These are phyloP conservation scores for Aspergillus felis DNA, from an alignment of 2,329 filamentous ascomycete genomes.

Conservation along the genomic window DNA sequence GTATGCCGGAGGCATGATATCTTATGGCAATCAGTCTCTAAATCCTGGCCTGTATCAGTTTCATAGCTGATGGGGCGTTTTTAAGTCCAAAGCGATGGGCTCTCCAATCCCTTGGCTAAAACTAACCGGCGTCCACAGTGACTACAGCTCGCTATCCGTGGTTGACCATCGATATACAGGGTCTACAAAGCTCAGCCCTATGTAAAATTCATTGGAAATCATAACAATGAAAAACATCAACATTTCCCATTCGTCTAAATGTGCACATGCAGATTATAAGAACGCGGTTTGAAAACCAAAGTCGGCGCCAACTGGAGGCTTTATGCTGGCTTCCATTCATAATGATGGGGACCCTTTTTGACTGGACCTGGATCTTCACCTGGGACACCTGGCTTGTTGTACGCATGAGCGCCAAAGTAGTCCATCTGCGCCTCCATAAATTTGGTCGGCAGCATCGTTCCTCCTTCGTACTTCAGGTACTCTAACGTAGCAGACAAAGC, in stretches of 20 bases:
- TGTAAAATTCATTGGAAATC: not conserved
- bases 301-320: not conserved
- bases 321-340: conserved; percentile 55
- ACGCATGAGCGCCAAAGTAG: conserved; percentile 66
- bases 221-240: not conserved
- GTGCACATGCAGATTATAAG: not conserved
- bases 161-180: not conserved
- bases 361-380: conserved; percentile 51
- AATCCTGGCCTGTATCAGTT: too few species aligned
- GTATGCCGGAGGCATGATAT: too few species aligned
- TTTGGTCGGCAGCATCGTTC: conserved; percentile 59
- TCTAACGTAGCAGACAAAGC: conserved; percentile 60
- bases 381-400: conserved; percentile 50
- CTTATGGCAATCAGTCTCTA: too few species aligned
- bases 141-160: not conserved
- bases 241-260: not conserved
- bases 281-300: not conserved
- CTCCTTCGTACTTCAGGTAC: conserved; percentile 62
- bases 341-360: conserved; percentile 58
- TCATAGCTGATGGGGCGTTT: not conserved
- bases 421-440: conserved; percentile 71
- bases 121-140: not conserved
- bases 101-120: not conserved
- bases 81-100: not conserved
- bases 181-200: not conserved